Evolutionary conservation across 1,284 basidiomycete genomes (phyloP).

Genomic region (Neotropicomus parvogracilis): DNA sequence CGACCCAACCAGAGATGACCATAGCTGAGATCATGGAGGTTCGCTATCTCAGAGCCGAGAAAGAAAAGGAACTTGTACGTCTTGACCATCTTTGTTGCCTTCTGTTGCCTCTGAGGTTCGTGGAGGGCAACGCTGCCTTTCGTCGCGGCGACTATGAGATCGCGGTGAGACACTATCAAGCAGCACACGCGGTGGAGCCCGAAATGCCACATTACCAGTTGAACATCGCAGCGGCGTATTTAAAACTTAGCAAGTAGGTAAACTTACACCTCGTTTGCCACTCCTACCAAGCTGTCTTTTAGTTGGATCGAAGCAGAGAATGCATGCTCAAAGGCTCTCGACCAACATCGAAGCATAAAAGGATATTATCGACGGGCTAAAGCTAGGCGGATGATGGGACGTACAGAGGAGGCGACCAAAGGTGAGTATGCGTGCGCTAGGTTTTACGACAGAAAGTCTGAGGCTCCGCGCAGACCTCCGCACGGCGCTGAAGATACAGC

Average conservation of each 20-base stretch:
- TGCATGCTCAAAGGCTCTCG: slow-evolving; percentile 58
- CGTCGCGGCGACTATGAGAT: slow-evolving; percentile 51
- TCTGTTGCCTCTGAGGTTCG: slow-evolving; percentile 2
- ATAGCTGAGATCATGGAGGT: slow-evolving; percentile 68
- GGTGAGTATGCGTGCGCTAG: slow-evolving; percentile 36
- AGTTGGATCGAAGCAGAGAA: slow-evolving; percentile 68
- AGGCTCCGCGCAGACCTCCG: slow-evolving; percentile 47
- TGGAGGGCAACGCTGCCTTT: slow-evolving; percentile 62
- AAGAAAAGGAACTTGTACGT: slow-evolving; percentile 61
- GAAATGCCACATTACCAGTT: slow-evolving; percentile 70
- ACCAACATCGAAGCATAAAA: slow-evolving; percentile 62
- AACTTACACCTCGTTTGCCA: slow-evolving; percentile 8
- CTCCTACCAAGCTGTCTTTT: slow-evolving; percentile 20
- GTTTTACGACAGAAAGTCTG: background rate
- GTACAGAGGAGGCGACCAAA: slow-evolving; percentile 56
- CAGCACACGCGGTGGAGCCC: slow-evolving; percentile 58
- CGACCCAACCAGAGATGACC: slow-evolving; percentile 50
- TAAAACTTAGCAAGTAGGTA: slow-evolving; percentile 61
- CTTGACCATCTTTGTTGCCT: background rate
- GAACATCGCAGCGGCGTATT: slow-evolving; percentile 64
- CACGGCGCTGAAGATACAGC: slow-evolving; percentile 54
- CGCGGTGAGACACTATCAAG: slow-evolving; percentile 55
- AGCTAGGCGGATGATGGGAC: slow-evolving; percentile 55
- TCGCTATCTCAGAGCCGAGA: slow-evolving; percentile 62
- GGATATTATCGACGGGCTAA: slow-evolving; percentile 63